These are phyloP conservation scores for Suillus variegatus DNA, from an alignment of 768 basidiomycete species.

Conservation along the genomic window DNA sequence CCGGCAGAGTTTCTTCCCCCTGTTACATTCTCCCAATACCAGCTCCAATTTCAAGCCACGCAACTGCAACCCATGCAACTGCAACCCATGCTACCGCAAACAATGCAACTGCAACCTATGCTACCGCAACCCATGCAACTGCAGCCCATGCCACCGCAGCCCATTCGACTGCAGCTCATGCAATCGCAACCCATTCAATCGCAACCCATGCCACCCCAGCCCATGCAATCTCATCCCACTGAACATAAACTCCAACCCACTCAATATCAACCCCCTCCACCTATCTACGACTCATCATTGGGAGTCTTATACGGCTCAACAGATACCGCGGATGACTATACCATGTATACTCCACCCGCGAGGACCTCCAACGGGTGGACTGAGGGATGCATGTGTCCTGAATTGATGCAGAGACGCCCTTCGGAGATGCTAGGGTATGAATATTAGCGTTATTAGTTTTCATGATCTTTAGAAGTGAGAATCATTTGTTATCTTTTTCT, in stretches of 20 bases:
- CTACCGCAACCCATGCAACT: background rate
- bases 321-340: background rate
- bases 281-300: background rate
- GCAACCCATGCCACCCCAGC: background rate
- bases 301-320: background rate
- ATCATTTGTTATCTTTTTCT: too few species aligned
- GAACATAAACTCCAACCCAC: too few species aligned
- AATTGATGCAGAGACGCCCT: background rate
- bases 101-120: background rate
- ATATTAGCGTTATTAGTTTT: background rate
- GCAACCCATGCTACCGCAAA: background rate
- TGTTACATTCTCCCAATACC: background rate
- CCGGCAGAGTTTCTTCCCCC: background rate
- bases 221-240: too few species aligned
- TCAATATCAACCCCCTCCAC: background rate
- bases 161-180: background rate
- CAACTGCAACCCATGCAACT: background rate
- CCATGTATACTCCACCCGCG: background rate
- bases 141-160: background rate
- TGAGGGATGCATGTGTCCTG: slow-evolving; percentile 3
- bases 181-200: background rate
- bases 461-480: too few species aligned
- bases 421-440: background rate
- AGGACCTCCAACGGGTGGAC: background rate
- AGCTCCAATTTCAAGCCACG: background rate